A percentile compares a stretch with the other conserved stretches of the same genome.
phyloP scores from a whole-genome alignment of 2,329 filamentous ascomycete genomes.

The Anisogramma anomala region DNA sequence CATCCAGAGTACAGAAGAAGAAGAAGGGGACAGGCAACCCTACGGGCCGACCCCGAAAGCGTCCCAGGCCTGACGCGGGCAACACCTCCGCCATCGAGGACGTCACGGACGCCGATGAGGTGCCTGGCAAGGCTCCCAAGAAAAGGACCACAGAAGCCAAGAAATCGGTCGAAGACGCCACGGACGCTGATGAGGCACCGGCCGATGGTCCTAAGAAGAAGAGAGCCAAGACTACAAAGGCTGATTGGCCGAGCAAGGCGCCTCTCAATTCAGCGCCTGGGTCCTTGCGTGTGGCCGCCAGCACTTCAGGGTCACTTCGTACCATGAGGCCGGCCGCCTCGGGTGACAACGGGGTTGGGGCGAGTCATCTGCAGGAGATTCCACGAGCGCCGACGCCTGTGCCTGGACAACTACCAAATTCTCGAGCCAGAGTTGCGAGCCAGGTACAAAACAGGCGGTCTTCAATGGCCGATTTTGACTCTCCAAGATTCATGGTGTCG shows the following conservation, averaged over 20 bases:
- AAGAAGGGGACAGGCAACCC: slow-evolving; percentile 35
- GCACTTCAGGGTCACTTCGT: slow-evolving; percentile 77
- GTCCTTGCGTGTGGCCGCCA: slow-evolving; percentile 79
- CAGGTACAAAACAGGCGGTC: slow-evolving; percentile 42
- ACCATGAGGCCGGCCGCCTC: slow-evolving; percentile 61
- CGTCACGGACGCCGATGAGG: slow-evolving; percentile 45
- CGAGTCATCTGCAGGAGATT: slow-evolving; percentile 54
- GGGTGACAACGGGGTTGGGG: slow-evolving; percentile 26
- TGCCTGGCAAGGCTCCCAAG: slow-evolving; percentile 35
- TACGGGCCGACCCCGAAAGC: slow-evolving; percentile 45
- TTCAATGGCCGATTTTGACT: slow-evolving; percentile 33
- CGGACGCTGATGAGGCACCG: slow-evolving; percentile 44
- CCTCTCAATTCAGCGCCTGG: slow-evolving; percentile 64
- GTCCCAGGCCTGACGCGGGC: slow-evolving; percentile 36
- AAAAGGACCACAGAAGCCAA: slow-evolving; percentile 74
- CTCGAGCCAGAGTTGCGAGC: slow-evolving; percentile 21
- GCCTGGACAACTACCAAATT: slow-evolving; percentile 35
- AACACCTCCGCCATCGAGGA: slow-evolving; percentile 68
- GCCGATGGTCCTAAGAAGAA: slow-evolving; percentile 53
- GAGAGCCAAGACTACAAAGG: slow-evolving; percentile 66
- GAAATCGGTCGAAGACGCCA: slow-evolving; percentile 40
- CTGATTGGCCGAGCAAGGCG: slow-evolving; percentile 40
- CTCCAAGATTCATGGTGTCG: slow-evolving; percentile 19
- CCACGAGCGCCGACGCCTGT: slow-evolving; percentile 69
- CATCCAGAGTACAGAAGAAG: slow-evolving; percentile 44